Percentiles rank a stretch among this genome's conserved stretches.
phyloP scores from a whole-genome alignment of 2,329 filamentous ascomycete genomes.

The Xylaria sp. region DNA sequence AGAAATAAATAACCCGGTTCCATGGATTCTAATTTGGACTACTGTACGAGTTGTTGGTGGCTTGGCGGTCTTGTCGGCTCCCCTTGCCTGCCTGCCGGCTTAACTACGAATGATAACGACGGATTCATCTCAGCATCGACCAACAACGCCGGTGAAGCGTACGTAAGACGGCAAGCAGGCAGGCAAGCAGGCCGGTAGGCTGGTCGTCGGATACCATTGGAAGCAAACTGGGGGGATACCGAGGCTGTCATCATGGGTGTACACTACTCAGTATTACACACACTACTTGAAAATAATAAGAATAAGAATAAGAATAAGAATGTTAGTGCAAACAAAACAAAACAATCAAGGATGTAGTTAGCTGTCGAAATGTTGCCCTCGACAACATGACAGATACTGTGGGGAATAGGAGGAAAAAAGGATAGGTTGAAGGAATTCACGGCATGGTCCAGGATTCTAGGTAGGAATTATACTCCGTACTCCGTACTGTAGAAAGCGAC shows the following conservation, averaged over 20 bases:
- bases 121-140: conserved; percentile 3
- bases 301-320: no score
- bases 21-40: neutral
- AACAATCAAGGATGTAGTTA: conserved; percentile 6
- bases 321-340: conserved; percentile 16
- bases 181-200: neutral
- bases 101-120: neutral
- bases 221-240: conserved; percentile 8
- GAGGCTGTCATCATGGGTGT: neutral
- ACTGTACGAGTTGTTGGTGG: conserved; percentile 23
- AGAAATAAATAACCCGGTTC: neutral
- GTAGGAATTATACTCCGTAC: conserved; percentile 11
- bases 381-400: conserved; percentile 14
- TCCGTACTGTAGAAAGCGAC: conserved; percentile 7
- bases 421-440: conserved; percentile 19
- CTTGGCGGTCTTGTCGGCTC: conserved; percentile 20
- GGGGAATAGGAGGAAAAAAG: neutral
- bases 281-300: neutral
- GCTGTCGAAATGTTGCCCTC: neutral
- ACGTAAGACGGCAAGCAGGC: neutral
- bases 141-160: neutral
- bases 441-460: neutral
- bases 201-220: neutral
- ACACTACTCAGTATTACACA: no score
- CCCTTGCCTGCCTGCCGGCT: conserved; percentile 28